Evolutionary conservation across 2,329 filamentous ascomycete genomes (phyloP), one percentile per base, ranked within the genome.

Genomic region (Penicillium sp.): DNA sequence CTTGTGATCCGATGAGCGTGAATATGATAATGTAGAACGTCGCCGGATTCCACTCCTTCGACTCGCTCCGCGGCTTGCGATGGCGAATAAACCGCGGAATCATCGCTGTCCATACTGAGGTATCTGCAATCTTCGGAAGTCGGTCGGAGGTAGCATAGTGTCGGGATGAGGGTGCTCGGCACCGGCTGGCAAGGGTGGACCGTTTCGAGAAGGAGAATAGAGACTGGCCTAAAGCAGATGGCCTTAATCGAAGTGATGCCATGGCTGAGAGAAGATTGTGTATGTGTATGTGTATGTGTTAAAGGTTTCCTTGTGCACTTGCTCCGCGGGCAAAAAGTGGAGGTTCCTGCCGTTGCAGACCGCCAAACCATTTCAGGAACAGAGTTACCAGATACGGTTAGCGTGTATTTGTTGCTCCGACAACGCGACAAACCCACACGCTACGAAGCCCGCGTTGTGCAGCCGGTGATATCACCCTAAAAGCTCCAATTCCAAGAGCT

Each of bases 1-100:
- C 90, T 81, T 97, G 96, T 58, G 91, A 96, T 3, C 95, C 95
- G 60, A 97, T 93, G 59, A 97, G 82, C 36, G 92, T 79, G 67
- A 92, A 92, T 59, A 93, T 90, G 65, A 87, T 79, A 63, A 93
- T 90, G 72, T 87, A 94, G 67, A 91, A 93, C 0, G 87, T 92
- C 18, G 89, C 89, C 2, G 90, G 89, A 64, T 93, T 93, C 87
- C 88, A 90, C 63, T 86, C 83, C 67, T 84, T 87, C 14, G 81
- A 76, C 13, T 18, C 24, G 2, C 62, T 14, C 63, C 67, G 50
- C 8, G 56, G 36, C 65, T 74, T 64, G 40, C 65, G 69, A 48
- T 63, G 79, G 62, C 69, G 76, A 69, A 74, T 55, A 36, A 75
- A 73, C 46, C 88, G 90, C 2, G 89, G 89, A 45, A 92, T 75